Evolutionary conservation across 1,284 basidiomycete genomes (phyloP).

Genomic region (Schizophyllum amplum): DNA sequence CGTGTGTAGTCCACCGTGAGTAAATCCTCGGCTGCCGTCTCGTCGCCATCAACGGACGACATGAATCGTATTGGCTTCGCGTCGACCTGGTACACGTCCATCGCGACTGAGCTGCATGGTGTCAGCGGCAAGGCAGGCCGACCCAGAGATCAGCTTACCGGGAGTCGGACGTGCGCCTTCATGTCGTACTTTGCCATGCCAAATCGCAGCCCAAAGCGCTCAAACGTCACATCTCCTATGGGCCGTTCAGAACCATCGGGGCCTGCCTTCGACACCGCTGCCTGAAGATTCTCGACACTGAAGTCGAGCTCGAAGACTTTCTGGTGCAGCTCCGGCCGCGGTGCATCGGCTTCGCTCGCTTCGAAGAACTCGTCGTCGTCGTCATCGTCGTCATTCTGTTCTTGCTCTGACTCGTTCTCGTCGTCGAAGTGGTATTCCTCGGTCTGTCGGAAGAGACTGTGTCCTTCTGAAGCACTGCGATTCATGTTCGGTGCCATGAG

Average conservation of each 20-base stretch:
- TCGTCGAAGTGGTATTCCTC: slow-evolving; percentile 71
- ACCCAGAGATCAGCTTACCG: slow-evolving; percentile 31
- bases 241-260: slow-evolving; percentile 56
- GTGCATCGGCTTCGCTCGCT: slow-evolving; percentile 39
- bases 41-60: slow-evolving; percentile 53
- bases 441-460: slow-evolving; percentile 38
- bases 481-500: background rate
- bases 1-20: slow-evolving; percentile 80
- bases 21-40: slow-evolving; percentile 53
- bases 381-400: slow-evolving; percentile 26
- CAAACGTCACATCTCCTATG: slow-evolving; percentile 77
- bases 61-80: slow-evolving; percentile 62
- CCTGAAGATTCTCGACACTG: slow-evolving; percentile 82
- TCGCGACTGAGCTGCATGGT: slow-evolving; percentile 50
- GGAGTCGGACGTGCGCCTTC: slow-evolving; percentile 80
- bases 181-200: slow-evolving; percentile 80
- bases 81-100: slow-evolving; percentile 64
- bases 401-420: slow-evolving; percentile 40
- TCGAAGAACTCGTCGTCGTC: slow-evolving; percentile 69
- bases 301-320: slow-evolving; percentile 88
- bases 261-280: slow-evolving; percentile 69
- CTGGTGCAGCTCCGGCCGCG: slow-evolving; percentile 60
- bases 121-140: background rate
- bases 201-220: slow-evolving; percentile 75
- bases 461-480: background rate